Conservation (phyloP, 805 yeast genomes). For the Brettanomyces naardenensis region DNA sequence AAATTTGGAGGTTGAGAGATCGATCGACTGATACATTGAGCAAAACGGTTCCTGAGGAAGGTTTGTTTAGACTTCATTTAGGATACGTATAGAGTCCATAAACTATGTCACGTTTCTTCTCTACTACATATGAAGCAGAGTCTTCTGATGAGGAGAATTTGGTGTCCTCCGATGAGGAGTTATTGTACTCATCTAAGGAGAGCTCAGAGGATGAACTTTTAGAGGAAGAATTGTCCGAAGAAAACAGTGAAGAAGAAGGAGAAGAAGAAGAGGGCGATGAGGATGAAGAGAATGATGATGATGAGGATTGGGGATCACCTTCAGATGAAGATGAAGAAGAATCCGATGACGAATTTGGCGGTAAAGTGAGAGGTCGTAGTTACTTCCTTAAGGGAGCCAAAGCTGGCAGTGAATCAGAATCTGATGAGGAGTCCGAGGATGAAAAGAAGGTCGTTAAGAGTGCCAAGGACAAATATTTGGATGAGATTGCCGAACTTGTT, state of each 20-base stretch:
- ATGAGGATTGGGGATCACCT: slow-evolving; percentile 28
- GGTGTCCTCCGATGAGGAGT: slow-evolving; percentile 55
- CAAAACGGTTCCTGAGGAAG: too few species aligned
- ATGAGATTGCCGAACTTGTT: slow-evolving; percentile 67
- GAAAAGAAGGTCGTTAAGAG: slow-evolving; percentile 80
- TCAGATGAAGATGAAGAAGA: slow-evolving; percentile 29
- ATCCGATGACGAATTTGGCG: slow-evolving; percentile 43
- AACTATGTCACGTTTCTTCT: slow-evolving; percentile 95
- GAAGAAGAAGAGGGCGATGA: slow-evolving; percentile 7
- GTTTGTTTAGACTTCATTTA: too few species aligned
- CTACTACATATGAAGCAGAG: slow-evolving; percentile 46
- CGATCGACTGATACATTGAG: too few species aligned
- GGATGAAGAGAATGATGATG: slow-evolving; percentile 26
- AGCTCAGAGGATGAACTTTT: neutral
- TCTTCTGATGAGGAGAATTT: slow-evolving; percentile 42
- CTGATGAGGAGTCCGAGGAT: slow-evolving; percentile 37
- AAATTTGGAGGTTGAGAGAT: too few species aligned
- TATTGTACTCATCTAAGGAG: slow-evolving; percentile 29
- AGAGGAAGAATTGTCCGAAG: slow-evolving; percentile 30
- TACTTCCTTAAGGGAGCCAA: slow-evolving; percentile 47
- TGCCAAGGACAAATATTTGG: slow-evolving; percentile 86
- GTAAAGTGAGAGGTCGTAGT: slow-evolving; percentile 39
- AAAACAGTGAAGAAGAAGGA: slow-evolving; percentile 8
- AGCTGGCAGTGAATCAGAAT: slow-evolving; percentile 24
- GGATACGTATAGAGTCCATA: too few species aligned